Conservation (phyloP, 139 green algal species). For the Deuterostichococcus epilithicus region DNA sequence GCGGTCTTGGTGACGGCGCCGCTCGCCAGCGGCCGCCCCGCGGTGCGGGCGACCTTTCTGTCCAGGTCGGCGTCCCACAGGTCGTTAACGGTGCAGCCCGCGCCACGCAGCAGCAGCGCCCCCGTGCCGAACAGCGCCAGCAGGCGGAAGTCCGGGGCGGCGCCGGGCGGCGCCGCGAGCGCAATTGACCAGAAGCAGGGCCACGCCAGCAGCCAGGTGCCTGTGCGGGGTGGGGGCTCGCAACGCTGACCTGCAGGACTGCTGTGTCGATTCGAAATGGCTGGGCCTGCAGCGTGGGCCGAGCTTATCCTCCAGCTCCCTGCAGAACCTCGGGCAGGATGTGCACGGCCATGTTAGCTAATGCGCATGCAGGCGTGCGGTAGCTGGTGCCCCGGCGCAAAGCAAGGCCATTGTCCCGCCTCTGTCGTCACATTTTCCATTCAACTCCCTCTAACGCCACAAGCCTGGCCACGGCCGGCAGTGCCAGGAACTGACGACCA, state of each 20-base stretch:
- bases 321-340: no score
- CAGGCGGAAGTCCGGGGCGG: slow-evolving; percentile 65
- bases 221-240: slow-evolving; percentile 10
- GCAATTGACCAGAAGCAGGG: slow-evolving; percentile 93
- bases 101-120: slow-evolving; percentile 76
- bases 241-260: not conserved
- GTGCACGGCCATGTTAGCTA: no score
- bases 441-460: no score
- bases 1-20: slow-evolving; percentile 44
- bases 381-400: no score
- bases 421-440: no score
- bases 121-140: slow-evolving; percentile 81
- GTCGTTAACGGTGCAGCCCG: slow-evolving; percentile 98
- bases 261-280: no score
- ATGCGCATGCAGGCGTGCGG: no score
- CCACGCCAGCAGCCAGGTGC: slow-evolving; percentile 88
- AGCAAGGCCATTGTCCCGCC: no score
- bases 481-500: no score
- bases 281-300: no score
- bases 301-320: no score
- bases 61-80: slow-evolving; percentile 90
- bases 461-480: no score
- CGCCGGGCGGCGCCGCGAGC: slow-evolving; percentile 68
- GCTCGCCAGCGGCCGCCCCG: slow-evolving; percentile 62
- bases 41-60: slow-evolving; percentile 68